Percentiles rank a stretch among this genome's conserved stretches.
These are phyloP conservation scores for Chaetomium strumarium DNA, from an alignment of 2,329 filamentous ascomycete genomes.

Conservation along the genomic window DNA sequence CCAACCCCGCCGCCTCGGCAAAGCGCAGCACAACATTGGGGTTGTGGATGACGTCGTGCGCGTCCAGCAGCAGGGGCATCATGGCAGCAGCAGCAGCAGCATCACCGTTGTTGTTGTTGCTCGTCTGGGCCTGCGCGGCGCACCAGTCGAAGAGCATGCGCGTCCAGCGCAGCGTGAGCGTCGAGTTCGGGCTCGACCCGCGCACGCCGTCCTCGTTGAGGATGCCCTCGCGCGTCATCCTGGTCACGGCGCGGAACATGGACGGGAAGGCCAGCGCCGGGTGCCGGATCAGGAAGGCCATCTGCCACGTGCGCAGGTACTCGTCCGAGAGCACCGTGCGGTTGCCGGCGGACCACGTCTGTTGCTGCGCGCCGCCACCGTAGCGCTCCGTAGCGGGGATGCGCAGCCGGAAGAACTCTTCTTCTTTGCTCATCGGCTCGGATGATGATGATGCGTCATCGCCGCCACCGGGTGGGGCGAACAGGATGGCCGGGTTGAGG, in stretches of 20 bases:
- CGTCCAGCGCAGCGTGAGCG: background rate
- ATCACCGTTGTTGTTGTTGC: background rate
- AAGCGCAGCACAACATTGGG: background rate
- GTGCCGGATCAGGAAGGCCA: slow-evolving; percentile 12
- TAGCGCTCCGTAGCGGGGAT: background rate
- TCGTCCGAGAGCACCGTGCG: slow-evolving; percentile 4
- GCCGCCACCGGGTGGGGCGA: background rate
- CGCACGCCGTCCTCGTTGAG: background rate
- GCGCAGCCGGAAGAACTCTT: background rate
- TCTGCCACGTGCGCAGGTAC: slow-evolving; percentile 6
- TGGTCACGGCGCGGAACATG: slow-evolving; percentile 5
- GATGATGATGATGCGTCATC: background rate
- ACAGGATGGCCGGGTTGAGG: slow-evolving; percentile 4
- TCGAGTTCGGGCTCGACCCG: background rate
- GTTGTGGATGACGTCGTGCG: slow-evolving; percentile 6
- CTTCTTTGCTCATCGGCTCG: too few species aligned
- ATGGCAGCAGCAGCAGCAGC: too few species aligned
- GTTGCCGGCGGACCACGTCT: slow-evolving; percentile 1
- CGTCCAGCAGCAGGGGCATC: slow-evolving; percentile 5
- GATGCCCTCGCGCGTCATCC: background rate
- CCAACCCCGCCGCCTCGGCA: slow-evolving; percentile 5
- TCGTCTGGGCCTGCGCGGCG: background rate
- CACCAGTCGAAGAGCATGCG: background rate
- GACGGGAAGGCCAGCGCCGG: slow-evolving; percentile 11
- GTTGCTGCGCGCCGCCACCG: too few species aligned